These are phyloP conservation scores for Dictyostelium brefeldianum DNA, from an alignment of 78 protist genomes.

Conservation along the genomic window DNA sequence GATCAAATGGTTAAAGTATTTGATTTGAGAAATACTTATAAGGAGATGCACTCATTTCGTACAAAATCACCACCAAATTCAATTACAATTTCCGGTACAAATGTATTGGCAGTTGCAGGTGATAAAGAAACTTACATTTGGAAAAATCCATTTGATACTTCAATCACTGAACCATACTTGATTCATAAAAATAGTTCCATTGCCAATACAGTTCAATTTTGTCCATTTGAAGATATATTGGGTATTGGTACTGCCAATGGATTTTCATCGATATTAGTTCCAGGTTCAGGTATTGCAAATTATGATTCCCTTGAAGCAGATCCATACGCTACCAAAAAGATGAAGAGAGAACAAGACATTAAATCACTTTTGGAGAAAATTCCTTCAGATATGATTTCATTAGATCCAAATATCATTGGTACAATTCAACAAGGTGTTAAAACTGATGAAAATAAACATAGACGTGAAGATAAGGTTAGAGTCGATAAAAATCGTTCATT, in stretches of 20 bases:
- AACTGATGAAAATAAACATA: slow-evolving; percentile 50
- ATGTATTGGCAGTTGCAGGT: slow-evolving; percentile 91
- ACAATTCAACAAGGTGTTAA: slow-evolving; percentile 35
- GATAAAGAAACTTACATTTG: slow-evolving; percentile 77
- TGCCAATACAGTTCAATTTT: slow-evolving; percentile 81
- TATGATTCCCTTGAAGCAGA: slow-evolving; percentile 96
- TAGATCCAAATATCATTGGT: slow-evolving; percentile 68
- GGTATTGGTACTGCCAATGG: slow-evolving; percentile 93
- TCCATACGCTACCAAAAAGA: slow-evolving; percentile 92
- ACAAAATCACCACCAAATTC: slow-evolving; percentile 75
- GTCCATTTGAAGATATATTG: slow-evolving; percentile 98
- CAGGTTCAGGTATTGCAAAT: slow-evolving; percentile 98
- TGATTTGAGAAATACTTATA: slow-evolving; percentile 95
- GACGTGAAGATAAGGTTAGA: not conserved
- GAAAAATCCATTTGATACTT: slow-evolving; percentile 69
- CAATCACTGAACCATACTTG: slow-evolving; percentile 87
- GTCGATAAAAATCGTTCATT: slow-evolving; percentile 21
- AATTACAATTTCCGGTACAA: slow-evolving; percentile 87
- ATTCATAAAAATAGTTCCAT: slow-evolving; percentile 3
- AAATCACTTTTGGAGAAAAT: slow-evolving; percentile 91
- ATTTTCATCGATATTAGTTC: slow-evolving; percentile 61
- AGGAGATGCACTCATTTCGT: slow-evolving; percentile 87
- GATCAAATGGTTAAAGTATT: slow-evolving; percentile 92
- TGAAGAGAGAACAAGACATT: slow-evolving; percentile 91
- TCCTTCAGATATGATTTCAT: slow-evolving; percentile 76